Evolutionary conservation across 345 rosid genomes (phyloP).

Genomic region (Bruguiera parviflora): DNA sequence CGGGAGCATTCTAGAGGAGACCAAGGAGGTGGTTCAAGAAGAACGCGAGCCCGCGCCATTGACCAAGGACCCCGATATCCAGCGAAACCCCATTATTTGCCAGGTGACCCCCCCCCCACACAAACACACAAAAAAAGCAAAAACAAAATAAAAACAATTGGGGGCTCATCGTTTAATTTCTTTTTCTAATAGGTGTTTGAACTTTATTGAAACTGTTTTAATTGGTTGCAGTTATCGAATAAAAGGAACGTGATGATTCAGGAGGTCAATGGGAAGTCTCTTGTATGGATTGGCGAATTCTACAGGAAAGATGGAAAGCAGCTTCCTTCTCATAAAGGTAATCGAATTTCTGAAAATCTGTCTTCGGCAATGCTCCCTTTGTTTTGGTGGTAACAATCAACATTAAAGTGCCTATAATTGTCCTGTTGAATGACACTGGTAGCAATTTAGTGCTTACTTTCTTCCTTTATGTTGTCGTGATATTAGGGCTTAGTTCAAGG

Average conservation of each 20-base stretch:
- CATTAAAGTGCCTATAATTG: no score
- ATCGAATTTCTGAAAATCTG: not conserved
- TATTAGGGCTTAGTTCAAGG: no score
- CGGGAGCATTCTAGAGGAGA: constrained; percentile 7
- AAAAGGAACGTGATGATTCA: constrained; percentile 46
- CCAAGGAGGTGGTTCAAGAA: constrained; percentile 12
- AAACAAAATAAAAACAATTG: no score
- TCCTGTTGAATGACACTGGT: no score
- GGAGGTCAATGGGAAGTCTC: constrained; percentile 42
- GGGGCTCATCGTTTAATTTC: not conserved
- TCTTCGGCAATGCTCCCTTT: no score
- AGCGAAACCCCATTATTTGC: constrained; percentile 50
- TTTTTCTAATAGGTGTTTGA: not conserved
- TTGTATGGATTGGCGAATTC: constrained; percentile 51
- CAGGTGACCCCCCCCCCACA: constrained; percentile 31
- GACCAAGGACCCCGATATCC: constrained; percentile 19
- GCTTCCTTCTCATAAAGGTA: constrained; percentile 50
- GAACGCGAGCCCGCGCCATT: not conserved
- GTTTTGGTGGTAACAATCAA: no score
- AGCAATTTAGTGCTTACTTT: no score
- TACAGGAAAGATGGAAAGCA: constrained; percentile 43
- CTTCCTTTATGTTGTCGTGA: no score
- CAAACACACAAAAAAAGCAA: no score
- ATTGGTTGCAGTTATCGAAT: constrained; percentile 53
- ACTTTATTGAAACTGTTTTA: constrained; percentile 1